Evolutionary conservation across 2,329 filamentous ascomycete species (phyloP), one percentile per base, ranked within the genome.

Genomic region (Penicillium janthinellum): DNA sequence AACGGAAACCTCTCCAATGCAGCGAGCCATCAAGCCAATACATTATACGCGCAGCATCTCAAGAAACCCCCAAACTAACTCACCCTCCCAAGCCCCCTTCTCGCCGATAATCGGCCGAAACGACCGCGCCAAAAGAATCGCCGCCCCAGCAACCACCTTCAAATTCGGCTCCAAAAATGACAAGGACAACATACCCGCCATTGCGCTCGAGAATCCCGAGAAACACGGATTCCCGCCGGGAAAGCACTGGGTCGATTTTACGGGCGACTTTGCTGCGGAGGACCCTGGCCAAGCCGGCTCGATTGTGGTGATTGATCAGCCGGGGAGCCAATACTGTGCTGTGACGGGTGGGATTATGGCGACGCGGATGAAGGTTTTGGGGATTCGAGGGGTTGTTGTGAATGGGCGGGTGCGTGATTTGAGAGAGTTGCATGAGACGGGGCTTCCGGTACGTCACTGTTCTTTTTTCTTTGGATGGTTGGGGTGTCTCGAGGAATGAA

Each of bases 291-390:
- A 84, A 28, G 77, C 82, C 0, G 83, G 81, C 7, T 88, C 86
- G 1, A 81, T 92, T 55, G 84, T 88, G 4, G 77, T 92, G 4
- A 82, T 92, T 59, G 84, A 85, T 61, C 89, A 92, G 68, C 88
- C 89, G 0, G 69, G 78, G 0, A 82, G 80, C 0, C 88, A 91
- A 71, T 82, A 81, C 54, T 91, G 90, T 74, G 90, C 90, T 5
- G 83, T 90, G 7, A 82, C 90, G 5, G 90, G 90, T n/a, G 90
- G 90, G 17, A 90, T 92, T 64, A 90, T 92, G 84, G 90, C 88
- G 5, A 78, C 84, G 34, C 81, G 90, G 20, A 89, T 92, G 83
- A 86, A 86, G 67, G 72, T 82, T 14, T 79, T 88, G 11, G 84
- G 84, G 14, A 84, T 84, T 17, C 79, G 80, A 64, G 88, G 82